Base-by-base conservation (phyloP, 1,284 basidiomycete species). In the Entoloma clypeatum region DNA sequence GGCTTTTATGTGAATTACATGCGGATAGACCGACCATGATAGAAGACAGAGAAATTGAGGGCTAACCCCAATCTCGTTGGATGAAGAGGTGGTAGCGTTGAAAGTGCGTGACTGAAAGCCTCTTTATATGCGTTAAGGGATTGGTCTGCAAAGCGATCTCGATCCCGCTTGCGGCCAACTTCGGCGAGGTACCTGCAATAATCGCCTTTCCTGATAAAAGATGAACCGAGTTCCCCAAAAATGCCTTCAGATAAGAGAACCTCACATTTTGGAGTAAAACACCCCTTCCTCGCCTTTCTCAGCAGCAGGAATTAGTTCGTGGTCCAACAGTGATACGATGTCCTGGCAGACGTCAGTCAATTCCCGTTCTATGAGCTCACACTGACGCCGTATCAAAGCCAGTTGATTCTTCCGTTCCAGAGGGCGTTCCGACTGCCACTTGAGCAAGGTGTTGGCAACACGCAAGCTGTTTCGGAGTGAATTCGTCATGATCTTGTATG, bases 11-110 rank as follows among this genome's bases (percentile, higher is more conserved):
- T 21, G 29, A 26, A 11, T 10, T 19, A 34, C 19, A 40, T 31
- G 18, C 30, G 26, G 19, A 8, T 4, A 31, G 7, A 40, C 55
- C 47, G 21, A 62, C 64, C 92, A 67, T 95, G 93, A 71, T 92
- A 96, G 72, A 92, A 97, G 49, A 97, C 92, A 34, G 91, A 89
- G 69, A 97, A 96, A 74, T 96, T 97, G 59, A 97, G 77, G 30
- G 93, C 92, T 39, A 97, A 74, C 47, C 93, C 93, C 44, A 97
- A 74, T 58, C 93, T 71, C 9, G 81, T 85, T 25, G 81, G 79
- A 54, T 84, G 79, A 36, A 75, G 71, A 4, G 81, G 69, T 17
- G 77, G 71, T 24, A 84, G 67, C 13, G 73, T 74, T 30, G 62
- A 59, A 39, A 78, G 57, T 7, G 81, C 81, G 43, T 81, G 75